Evolutionary conservation across 495 filamentous ascomycete genomes (phyloP).

Genomic region (Aspergillus coremiiformis): DNA sequence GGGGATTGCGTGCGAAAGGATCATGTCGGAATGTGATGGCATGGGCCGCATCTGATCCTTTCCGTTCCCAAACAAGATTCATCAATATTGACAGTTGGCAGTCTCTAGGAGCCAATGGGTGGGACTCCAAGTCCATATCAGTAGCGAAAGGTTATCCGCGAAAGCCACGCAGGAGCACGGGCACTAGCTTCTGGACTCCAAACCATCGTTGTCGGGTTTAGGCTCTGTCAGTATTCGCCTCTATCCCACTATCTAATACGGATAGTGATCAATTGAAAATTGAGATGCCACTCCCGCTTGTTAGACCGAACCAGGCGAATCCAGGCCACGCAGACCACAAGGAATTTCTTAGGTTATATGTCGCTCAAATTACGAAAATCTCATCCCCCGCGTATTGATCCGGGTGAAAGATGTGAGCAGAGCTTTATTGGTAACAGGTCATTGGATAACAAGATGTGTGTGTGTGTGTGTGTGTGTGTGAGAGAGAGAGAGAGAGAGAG

Average conservation of each 20-base stretch:
- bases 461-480: too few relatives aligned
- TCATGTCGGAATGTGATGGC: not conserved
- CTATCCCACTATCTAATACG: not conserved
- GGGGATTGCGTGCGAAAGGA: not conserved
- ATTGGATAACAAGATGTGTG: not conserved
- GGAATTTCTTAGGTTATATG: not conserved
- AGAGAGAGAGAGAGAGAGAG: too few relatives aligned
- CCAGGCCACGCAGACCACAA: not conserved
- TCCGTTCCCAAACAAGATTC: not conserved
- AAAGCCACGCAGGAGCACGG: slow-evolving; percentile 1
- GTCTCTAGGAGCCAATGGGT: not conserved
- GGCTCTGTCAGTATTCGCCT: not conserved
- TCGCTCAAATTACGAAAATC: not conserved
- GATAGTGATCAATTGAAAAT: not conserved
- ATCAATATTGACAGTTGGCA: not conserved
- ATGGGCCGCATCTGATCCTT: not conserved
- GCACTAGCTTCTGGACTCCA: not conserved
- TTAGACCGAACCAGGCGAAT: not conserved
- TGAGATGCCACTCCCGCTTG: not conserved
- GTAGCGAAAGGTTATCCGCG: not conserved
- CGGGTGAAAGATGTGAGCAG: not conserved
- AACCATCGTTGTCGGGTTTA: not conserved
- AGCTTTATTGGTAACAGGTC: not conserved
- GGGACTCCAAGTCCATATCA: not conserved
- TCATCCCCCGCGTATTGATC: not conserved